Evolutionary conservation across 2,329 filamentous ascomycete genomes (phyloP).

Genomic region (Cladophialophora bantiana): DNA sequence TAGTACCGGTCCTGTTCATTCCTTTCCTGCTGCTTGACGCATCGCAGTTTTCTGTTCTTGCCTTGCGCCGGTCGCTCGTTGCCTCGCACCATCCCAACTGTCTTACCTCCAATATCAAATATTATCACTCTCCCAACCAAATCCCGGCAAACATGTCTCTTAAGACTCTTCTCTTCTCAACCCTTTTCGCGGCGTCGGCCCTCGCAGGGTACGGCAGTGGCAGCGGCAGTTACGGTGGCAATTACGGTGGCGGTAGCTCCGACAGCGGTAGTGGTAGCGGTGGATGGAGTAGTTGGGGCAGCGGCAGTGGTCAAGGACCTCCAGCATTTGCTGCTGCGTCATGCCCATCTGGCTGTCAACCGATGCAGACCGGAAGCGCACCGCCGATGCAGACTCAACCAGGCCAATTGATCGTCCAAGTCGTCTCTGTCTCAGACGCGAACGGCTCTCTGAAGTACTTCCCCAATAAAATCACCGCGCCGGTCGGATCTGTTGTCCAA

Average conservation of each 20-base stretch:
- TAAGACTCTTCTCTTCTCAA: slow-evolving; percentile 30
- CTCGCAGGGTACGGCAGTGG: slow-evolving; percentile 17
- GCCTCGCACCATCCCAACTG: slow-evolving; percentile 19
- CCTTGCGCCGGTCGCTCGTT: slow-evolving; percentile 39
- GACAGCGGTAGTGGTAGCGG: neutral
- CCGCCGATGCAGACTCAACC: slow-evolving; percentile 19
- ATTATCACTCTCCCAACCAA: slow-evolving; percentile 11
- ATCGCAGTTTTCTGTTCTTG: slow-evolving; percentile 35
- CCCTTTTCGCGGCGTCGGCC: slow-evolving; percentile 30
- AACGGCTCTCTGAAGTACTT: slow-evolving; percentile 65
- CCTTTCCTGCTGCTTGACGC: slow-evolving; percentile 38
- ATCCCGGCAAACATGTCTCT: slow-evolving; percentile 31
- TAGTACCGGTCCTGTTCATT: slow-evolving; percentile 32
- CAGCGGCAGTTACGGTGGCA: neutral
- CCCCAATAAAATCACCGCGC: slow-evolving; percentile 70
- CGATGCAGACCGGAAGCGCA: slow-evolving; percentile 22
- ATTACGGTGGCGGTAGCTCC: slow-evolving; percentile 9
- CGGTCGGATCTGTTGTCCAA: slow-evolving; percentile 62
- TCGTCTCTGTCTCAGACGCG: slow-evolving; percentile 69
- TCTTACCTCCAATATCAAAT: slow-evolving; percentile 12
- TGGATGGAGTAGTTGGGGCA: slow-evolving; percentile 13
- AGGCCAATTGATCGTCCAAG: slow-evolving; percentile 59
- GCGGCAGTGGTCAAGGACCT: slow-evolving; percentile 6
- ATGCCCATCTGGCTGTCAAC: slow-evolving; percentile 33
- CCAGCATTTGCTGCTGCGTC: slow-evolving; percentile 25